A percentile compares a stretch with the other conserved stretches of the same genome.
Evolutionary conservation across 768 basidiomycete species (phyloP).

Genomic region (Leucosporidium yakuticum): DNA sequence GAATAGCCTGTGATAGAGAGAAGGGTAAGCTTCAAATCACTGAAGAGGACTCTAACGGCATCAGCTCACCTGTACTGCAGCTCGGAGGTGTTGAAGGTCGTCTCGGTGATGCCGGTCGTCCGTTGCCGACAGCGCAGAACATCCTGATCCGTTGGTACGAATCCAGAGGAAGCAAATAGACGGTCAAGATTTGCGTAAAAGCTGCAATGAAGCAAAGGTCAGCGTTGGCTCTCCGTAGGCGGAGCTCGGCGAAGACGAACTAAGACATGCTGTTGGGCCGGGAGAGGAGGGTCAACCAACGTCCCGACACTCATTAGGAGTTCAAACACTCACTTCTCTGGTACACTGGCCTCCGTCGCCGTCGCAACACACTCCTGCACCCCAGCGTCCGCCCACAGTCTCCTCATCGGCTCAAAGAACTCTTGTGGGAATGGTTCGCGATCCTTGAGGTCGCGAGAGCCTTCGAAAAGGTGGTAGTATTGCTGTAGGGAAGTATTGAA

Average conservation of each 20-base stretch:
- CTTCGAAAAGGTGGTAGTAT: slow-evolving; percentile 56
- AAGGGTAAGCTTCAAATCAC: neutral
- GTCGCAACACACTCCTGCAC: slow-evolving; percentile 73
- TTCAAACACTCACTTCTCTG: slow-evolving; percentile 91
- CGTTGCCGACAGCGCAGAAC: slow-evolving; percentile 78
- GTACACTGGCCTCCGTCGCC: slow-evolving; percentile 80
- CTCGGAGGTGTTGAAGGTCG: slow-evolving; percentile 51
- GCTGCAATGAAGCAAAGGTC: slow-evolving; percentile 45
- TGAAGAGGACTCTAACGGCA: neutral
- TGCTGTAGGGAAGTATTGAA: slow-evolving; percentile 33
- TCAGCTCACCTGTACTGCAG: slow-evolving; percentile 45
- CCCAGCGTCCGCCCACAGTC: slow-evolving; percentile 69
- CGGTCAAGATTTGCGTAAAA: slow-evolving; percentile 76
- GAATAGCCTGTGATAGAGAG: slow-evolving; percentile 60
- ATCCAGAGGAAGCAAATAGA: slow-evolving; percentile 64
- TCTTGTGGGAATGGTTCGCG: slow-evolving; percentile 68
- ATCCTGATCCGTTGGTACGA: slow-evolving; percentile 75
- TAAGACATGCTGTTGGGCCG: slow-evolving; percentile 10
- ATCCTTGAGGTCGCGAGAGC: slow-evolving; percentile 65
- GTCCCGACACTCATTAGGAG: slow-evolving; percentile 30
- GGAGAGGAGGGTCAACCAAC: neutral
- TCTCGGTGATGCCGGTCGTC: slow-evolving; percentile 85
- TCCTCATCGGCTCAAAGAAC: slow-evolving; percentile 64
- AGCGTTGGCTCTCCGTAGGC: neutral
- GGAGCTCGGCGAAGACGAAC: slow-evolving; percentile 1